A percentile compares a stretch with the other conserved stretches of the same genome.
Conservation (phyloP, 2,329 filamentous ascomycete genomes). For the Cladosporium oxysporum region DNA sequence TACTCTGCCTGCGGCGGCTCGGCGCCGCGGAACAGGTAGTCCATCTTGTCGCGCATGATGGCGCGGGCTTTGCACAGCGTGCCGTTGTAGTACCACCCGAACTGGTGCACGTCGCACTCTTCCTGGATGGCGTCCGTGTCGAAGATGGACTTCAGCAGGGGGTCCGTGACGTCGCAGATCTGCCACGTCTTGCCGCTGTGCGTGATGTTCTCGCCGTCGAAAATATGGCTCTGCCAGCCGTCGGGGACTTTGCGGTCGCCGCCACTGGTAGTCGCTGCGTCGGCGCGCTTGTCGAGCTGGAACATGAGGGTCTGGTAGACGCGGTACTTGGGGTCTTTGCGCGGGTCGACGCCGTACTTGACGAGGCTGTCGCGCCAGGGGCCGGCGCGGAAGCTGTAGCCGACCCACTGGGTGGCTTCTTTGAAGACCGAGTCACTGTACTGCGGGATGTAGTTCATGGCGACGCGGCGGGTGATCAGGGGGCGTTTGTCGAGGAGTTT, state of each 20-base stretch:
- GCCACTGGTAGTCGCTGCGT: neutral
- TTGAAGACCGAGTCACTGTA: conserved; percentile 61
- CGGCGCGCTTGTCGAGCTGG: conserved; percentile 55
- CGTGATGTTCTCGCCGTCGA: conserved; percentile 74
- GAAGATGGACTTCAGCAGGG: conserved; percentile 67
- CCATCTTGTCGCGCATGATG: conserved; percentile 85
- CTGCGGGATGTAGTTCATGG: conserved; percentile 68
- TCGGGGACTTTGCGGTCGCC: conserved; percentile 23
- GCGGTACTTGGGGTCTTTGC: conserved; percentile 72
- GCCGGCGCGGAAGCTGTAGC: conserved; percentile 89
- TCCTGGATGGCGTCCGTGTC: conserved; percentile 56
- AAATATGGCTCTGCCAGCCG: conserved; percentile 66
- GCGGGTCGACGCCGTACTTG: conserved; percentile 82
- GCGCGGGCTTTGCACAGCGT: conserved; percentile 80
- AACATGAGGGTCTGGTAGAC: conserved; percentile 89
- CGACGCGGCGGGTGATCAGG: conserved; percentile 80
- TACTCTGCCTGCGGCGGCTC: conserved; percentile 35
- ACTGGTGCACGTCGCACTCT: conserved; percentile 53
- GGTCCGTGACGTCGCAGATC: conserved; percentile 87
- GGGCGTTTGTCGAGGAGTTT: conserved; percentile 71
- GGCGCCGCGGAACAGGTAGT: conserved; percentile 41
- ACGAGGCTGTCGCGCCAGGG: conserved; percentile 90
- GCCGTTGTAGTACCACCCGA: conserved; percentile 84
- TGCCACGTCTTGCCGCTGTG: conserved; percentile 91
- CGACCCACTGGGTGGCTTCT: conserved; percentile 77